Base-by-base conservation (phyloP, 371 early-diverging fungal genomes). In the Nematocida parisii region DNA sequence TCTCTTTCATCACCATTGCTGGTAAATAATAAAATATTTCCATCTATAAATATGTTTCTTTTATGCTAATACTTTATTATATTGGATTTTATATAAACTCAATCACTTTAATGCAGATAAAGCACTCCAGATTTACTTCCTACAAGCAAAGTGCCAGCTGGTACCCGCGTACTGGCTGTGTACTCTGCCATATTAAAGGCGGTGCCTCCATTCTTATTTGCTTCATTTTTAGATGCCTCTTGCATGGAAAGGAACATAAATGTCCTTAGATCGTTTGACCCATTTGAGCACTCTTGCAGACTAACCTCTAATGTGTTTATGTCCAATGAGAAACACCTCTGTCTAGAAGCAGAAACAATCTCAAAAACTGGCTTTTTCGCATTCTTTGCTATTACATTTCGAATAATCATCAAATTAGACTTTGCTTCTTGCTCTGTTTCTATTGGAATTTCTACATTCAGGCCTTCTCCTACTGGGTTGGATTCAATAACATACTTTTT, bases 401-500 rank as follows among this genome's bases (percentile, higher is more conserved):
- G 5, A 33, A 77, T 67, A 13, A 67, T 58, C 7, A 47, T 67
- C 5, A 44, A 5, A 57, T 77, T 57, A 15, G 80, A 70, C 40
- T 58, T 55, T 24, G 55, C 44, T 11, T 62, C 18, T 27, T 15
- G n/a, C 15, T 54, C 33, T 18, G 50, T 5, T 15, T 56, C 33
- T 18, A 77, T 61, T 6, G 73, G 73, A 7, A 73, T 24, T 42
- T 68, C 71, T 4, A 77, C 33, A 42, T 70, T 77, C 15, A 77
- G 39, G 58, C 33, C 68, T 1, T 77, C 71, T 33, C 80, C 80
- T 18, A 77, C 42, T 27, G 55, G n/a, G 52, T 77, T 70, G 55
- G 9, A 77, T 7, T 18, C 68, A 44, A 77, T 47, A n/a, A 77
- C 61, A 20, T 56, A 18, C 47, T 77, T 54, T 27, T 39, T 57